A percentile compares a stretch with the other conserved stretches of the same genome.
These are phyloP conservation scores for Fusarium haematococcum DNA, from an alignment of 2,329 filamentous ascomycete species.

Conservation along the genomic window DNA sequence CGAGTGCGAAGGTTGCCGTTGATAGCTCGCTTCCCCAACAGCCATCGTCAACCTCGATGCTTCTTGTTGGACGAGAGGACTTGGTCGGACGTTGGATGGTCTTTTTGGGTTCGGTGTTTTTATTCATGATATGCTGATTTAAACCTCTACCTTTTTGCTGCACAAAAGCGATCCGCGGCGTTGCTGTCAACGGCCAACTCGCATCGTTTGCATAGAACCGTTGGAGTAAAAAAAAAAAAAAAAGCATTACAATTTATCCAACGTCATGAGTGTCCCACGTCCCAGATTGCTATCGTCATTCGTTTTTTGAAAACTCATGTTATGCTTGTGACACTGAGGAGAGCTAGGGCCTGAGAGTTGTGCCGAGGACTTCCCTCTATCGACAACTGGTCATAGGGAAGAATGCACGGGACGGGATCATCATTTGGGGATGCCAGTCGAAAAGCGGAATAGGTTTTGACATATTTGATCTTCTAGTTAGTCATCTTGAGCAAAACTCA, in stretches of 20 bases:
- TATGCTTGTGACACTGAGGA: conserved; percentile 11
- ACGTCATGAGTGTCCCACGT: conserved; percentile 25
- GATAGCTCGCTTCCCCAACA: not conserved
- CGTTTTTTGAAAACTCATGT: conserved; percentile 12
- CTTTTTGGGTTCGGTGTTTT: not conserved
- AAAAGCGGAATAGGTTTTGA: not conserved
- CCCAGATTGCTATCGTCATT: conserved; percentile 32
- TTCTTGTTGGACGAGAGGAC: not conserved
- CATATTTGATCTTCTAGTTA: not conserved
- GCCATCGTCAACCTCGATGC: not conserved
- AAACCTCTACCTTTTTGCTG: not conserved
- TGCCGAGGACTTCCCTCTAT: not conserved
- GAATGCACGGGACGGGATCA: not conserved
- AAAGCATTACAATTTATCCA: not conserved
- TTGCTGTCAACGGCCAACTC: conserved; percentile 13
- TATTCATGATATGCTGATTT: not conserved
- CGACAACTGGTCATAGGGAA: not conserved
- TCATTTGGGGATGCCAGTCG: not conserved
- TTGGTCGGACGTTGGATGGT: not conserved
- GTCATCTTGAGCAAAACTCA: not conserved
- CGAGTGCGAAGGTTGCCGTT: not conserved
- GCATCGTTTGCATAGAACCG: conserved; percentile 11
- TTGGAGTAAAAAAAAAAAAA: not conserved
- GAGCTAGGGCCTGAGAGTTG: not conserved
- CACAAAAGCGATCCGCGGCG: not conserved